Conservation (phyloP, 176 grass and related monocot genomes). For the Oryza meyeriana region DNA sequence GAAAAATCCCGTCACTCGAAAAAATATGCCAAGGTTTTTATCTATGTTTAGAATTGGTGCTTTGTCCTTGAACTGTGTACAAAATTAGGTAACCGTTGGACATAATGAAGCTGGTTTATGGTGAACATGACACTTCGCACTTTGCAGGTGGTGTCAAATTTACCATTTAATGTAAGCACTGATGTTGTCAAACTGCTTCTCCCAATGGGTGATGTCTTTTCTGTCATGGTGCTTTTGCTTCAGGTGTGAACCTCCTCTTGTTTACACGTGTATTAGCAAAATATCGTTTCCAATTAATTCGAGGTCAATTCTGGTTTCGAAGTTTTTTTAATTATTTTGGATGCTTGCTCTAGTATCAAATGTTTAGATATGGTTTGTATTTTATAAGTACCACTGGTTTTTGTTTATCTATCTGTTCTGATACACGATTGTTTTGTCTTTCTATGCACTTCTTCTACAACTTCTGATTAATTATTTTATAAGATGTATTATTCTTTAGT, state of each 20-base stretch:
- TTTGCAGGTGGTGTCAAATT: conserved; percentile 88
- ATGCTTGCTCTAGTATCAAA: background rate
- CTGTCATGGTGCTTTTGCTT: conserved; percentile 80
- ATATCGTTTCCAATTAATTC: background rate
- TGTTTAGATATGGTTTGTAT: background rate
- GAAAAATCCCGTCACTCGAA: conserved; percentile 28
- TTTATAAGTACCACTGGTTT: conserved; percentile 2
- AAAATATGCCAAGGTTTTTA: conserved; percentile 66
- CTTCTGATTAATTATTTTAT: background rate
- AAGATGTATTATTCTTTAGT: background rate
- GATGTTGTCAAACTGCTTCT: conserved; percentile 90
- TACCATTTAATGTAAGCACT: conserved; percentile 96
- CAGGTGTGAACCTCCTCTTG: conserved; percentile 54
- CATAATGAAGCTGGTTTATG: conserved; percentile 3
- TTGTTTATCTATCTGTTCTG: background rate
- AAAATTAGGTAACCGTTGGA: background rate
- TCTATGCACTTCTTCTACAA: background rate
- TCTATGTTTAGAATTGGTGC: background rate
- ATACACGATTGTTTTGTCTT: background rate
- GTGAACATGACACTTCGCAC: conserved; percentile 7
- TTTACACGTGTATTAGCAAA: background rate
- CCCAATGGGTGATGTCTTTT: conserved; percentile 96
- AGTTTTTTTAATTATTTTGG: background rate
- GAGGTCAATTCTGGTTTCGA: background rate
- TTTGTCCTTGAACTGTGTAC: background rate